Base-by-base conservation (phyloP, 1,284 basidiomycete genomes). In the Fistulinella staudtii region DNA sequence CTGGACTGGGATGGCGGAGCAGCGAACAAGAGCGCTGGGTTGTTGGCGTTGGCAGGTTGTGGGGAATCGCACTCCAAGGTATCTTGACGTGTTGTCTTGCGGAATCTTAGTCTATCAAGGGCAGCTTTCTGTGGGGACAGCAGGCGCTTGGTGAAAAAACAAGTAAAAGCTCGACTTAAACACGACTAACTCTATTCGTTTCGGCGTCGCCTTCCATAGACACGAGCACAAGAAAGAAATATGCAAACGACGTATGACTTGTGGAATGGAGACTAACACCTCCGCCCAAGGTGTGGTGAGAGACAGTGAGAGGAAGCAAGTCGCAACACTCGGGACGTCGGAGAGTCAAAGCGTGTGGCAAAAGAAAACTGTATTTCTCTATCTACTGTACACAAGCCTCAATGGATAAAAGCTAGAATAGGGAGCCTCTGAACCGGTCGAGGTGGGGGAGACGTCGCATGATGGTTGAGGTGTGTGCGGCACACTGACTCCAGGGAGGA, bases 291-390 rank as follows among this genome's bases (percentile, higher is more conserved):
- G 43, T 51, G 56, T 57, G 55, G 55, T 55, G 53, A 44, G 47
- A 54, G 57, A 64, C 51, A 52, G 50, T 40, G 43, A 48, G 43
- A 53, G 39, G 46, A 54, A 63, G 52, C 50, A 47, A 64, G 51
- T 49, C 46, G 45, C 43, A 56, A 53, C 59, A 54, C 52, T 60
- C 50, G 56, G 49, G 54, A 56, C 57, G 74, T 77, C 77, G 77
- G 77, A 79, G 76, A 75, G 75, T 77, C 73, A 79, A 78, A 66
- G 69, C 61, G 64, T 68, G 72, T 75, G 72, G 73, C 73, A 70
- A 65, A 59, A 60, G 52, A 60, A 64, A 67, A 67, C 55, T 67
- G 50, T 66, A 65, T 67, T 66, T 66, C 53, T 47, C 54, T 64
- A 63, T 57, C 52, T 67, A 66, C 31, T 42, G 39, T 57, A 65